Percentiles rank a stretch among this genome's conserved stretches.
These are phyloP conservation scores for Daldinia vernicosa DNA, from an alignment of 495 filamentous ascomycete species.

Conservation along the genomic window DNA sequence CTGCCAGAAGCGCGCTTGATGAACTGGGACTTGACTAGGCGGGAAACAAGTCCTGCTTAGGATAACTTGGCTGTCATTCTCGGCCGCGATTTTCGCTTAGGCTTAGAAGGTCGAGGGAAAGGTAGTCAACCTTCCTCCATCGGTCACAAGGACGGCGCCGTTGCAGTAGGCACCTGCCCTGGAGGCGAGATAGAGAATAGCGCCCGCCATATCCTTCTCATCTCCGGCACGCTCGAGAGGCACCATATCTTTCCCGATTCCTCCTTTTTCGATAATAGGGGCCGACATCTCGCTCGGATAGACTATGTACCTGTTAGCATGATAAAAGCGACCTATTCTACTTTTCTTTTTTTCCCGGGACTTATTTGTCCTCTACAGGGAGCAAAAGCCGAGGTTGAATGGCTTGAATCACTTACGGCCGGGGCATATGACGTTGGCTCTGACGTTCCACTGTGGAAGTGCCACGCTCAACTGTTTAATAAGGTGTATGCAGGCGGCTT, in stretches of 20 bases:
- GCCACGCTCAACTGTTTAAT: conserved; percentile 67
- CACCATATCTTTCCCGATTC: conserved; percentile 50
- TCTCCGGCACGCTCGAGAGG: conserved; percentile 60
- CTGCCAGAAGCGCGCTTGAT: not conserved
- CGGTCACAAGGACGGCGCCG: conserved; percentile 65
- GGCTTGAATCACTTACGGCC: conserved; percentile 60
- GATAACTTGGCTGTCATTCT: not conserved
- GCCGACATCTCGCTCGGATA: conserved; percentile 72
- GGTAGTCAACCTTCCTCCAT: conserved; percentile 67
- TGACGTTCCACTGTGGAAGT: conserved; percentile 67
- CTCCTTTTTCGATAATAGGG: conserved; percentile 50
- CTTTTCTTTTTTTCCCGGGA: not conserved
- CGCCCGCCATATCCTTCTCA: conserved; percentile 69
- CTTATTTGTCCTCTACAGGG: not conserved
- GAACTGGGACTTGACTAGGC: not conserved
- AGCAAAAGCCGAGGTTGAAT: not conserved
- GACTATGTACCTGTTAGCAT: conserved; percentile 49
- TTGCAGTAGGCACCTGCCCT: conserved; percentile 71
- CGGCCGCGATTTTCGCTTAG: conserved; percentile 11
- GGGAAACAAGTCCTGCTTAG: not conserved
- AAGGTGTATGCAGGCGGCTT: conserved; percentile 70
- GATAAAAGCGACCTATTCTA: not conserved
- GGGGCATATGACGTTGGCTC: conserved; percentile 71
- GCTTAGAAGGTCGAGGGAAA: conserved; percentile 64
- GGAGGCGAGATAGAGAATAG: conserved; percentile 68